These are phyloP conservation scores for Pythium volutum DNA, from an alignment of 352 stramenopile species.

Conservation along the genomic window DNA sequence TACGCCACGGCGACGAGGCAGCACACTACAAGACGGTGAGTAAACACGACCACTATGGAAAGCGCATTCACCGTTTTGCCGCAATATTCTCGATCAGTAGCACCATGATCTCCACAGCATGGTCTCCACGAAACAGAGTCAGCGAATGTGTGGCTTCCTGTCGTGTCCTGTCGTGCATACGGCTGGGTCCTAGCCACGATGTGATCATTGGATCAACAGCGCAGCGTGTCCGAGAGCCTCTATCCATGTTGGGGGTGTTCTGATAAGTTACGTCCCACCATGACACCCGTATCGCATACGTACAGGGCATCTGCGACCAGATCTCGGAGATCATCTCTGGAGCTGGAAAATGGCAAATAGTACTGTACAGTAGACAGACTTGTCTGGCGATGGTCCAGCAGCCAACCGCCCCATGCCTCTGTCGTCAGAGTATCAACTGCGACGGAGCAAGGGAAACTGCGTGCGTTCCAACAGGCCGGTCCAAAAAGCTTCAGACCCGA, in stretches of 20 bases:
- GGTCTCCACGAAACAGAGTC: too few relatives aligned
- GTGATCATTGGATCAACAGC: too few relatives aligned
- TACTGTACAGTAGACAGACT: background rate
- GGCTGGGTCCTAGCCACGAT: too few relatives aligned
- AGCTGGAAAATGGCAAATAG: too few relatives aligned
- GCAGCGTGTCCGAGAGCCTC: too few relatives aligned
- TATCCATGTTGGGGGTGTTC: too few relatives aligned
- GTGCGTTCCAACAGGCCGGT: conserved; percentile 1
- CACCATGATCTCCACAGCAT: too few relatives aligned
- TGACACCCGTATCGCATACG: conserved; percentile 2
- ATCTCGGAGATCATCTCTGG: background rate
- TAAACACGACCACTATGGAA: background rate
- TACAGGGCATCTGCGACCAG: conserved; percentile 9
- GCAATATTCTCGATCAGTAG: too few relatives aligned
- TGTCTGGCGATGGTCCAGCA: background rate
- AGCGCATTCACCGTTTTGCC: too few relatives aligned
- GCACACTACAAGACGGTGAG: background rate
- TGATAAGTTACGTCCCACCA: too few relatives aligned
- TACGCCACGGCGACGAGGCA: background rate
- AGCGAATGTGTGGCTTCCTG: too few relatives aligned
- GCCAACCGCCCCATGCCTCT: background rate
- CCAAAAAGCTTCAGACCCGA: conserved; percentile 1
- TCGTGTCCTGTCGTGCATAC: too few relatives aligned
- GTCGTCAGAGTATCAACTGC: conserved; percentile 12
- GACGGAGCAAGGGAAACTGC: background rate